Conservation (phyloP, 2,329 filamentous ascomycete genomes). For the Aspergillus melleus region DNA sequence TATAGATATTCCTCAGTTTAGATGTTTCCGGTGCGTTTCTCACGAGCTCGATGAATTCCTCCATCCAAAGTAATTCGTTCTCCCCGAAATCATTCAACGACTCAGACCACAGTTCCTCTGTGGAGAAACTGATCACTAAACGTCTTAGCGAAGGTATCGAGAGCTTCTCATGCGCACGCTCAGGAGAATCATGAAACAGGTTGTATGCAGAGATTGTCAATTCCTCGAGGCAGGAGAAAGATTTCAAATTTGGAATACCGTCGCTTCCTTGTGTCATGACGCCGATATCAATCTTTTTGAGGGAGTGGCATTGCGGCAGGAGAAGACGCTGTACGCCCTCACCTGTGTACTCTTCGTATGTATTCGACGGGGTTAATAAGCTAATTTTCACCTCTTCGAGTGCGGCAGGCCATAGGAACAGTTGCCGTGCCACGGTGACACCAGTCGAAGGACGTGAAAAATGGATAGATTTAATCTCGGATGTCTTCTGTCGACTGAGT, state of each 20-base stretch:
- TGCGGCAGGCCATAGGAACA: not conserved
- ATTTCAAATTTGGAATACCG: not conserved
- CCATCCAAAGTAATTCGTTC: not conserved
- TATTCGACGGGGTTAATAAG: not conserved
- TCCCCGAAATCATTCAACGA: not conserved
- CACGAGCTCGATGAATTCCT: not conserved
- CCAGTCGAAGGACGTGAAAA: not conserved
- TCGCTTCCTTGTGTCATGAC: not conserved
- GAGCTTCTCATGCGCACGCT: not conserved
- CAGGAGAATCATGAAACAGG: not conserved
- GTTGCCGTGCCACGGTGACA: not conserved
- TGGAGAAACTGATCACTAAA: not conserved
- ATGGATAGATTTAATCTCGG: not conserved
- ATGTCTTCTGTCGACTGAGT: not conserved
- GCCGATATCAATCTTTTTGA: not conserved
- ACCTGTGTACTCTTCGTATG: not conserved
- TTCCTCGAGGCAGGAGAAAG: not conserved
- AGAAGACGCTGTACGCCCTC: not conserved
- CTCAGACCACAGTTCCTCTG: not conserved
- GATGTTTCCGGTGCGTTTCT: not conserved
- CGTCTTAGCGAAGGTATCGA: not conserved
- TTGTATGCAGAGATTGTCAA: not conserved
- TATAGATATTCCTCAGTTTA: not conserved
- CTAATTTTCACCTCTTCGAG: not conserved
- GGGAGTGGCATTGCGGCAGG: not conserved